Evolutionary conservation across 2,329 filamentous ascomycete species (phyloP).

Genomic region (Ceratocystis harringtonii): DNA sequence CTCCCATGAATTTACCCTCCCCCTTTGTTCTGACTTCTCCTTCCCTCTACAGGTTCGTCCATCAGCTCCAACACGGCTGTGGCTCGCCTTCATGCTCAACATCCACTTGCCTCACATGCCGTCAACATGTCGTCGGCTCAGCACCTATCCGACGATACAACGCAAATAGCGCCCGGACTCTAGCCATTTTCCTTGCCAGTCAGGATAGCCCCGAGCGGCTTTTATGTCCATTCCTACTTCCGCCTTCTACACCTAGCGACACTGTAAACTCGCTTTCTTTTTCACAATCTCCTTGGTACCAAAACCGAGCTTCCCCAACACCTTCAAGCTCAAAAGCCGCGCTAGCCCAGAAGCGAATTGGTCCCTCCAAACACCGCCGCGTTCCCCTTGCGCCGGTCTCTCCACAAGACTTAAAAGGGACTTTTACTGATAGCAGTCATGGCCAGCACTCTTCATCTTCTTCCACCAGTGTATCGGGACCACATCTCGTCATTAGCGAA

Average conservation of each 20-base stretch:
- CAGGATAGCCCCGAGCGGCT: slow-evolving; percentile 59
- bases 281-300: slow-evolving; percentile 24
- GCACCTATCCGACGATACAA: slow-evolving; percentile 65
- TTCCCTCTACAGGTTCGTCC: slow-evolving; percentile 45
- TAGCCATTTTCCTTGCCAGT: slow-evolving; percentile 67
- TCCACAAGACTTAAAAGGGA: slow-evolving; percentile 7
- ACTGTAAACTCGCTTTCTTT: slow-evolving; percentile 32
- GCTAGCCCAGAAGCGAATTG: slow-evolving; percentile 9
- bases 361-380: slow-evolving; percentile 2
- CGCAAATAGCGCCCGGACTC: slow-evolving; percentile 61
- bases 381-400: background rate
- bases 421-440: background rate
- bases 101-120: slow-evolving; percentile 66
- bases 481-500: slow-evolving; percentile 26
- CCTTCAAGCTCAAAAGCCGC: slow-evolving; percentile 2
- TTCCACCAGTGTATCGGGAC: background rate
- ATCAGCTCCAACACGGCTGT: slow-evolving; percentile 73
- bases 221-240: slow-evolving; percentile 43
- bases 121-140: slow-evolving; percentile 49
- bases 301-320: slow-evolving; percentile 6
- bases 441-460: background rate
- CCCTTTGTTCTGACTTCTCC: slow-evolving; percentile 15
- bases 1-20: slow-evolving; percentile 9
- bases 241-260: slow-evolving; percentile 30
- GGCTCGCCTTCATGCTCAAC: slow-evolving; percentile 52